A percentile compares a stretch with the other conserved stretches of the same genome.
Conservation (phyloP, 352 stramenopile species). For the Pythium periplocum region DNA sequence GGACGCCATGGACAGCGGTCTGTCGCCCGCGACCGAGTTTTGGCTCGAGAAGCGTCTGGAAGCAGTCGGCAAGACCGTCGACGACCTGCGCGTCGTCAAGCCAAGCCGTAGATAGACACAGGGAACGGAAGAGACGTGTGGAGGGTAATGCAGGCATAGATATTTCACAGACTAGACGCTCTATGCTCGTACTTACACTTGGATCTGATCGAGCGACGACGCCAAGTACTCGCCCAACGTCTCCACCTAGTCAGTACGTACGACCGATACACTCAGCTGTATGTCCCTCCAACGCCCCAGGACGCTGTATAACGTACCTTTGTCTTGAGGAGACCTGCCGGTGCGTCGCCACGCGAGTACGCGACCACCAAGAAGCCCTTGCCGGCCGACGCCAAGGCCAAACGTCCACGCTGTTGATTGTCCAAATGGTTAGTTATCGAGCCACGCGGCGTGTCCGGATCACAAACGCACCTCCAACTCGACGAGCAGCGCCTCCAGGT, state of each 20-base stretch:
- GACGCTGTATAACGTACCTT: slow-evolving; percentile 35
- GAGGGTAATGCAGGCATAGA: not conserved
- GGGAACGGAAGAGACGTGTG: not conserved
- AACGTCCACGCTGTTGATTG: slow-evolving; percentile 31
- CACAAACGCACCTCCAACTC: slow-evolving; percentile 51
- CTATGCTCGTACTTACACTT: slow-evolving; percentile 30
- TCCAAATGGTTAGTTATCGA: not conserved
- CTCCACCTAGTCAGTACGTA: slow-evolving; percentile 34
- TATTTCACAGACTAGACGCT: slow-evolving; percentile 2
- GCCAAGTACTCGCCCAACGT: slow-evolving; percentile 54
- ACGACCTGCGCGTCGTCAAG: slow-evolving; percentile 36
- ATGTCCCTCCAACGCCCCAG: not conserved
- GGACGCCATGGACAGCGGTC: slow-evolving; percentile 63
- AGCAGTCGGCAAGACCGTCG: slow-evolving; percentile 42
- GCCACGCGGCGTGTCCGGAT: not conserved
- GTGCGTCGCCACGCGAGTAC: slow-evolving; percentile 52
- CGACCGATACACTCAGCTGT: not conserved
- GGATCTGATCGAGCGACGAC: slow-evolving; percentile 62
- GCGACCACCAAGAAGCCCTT: slow-evolving; percentile 76
- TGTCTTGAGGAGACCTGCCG: slow-evolving; percentile 62
- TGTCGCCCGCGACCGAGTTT: slow-evolving; percentile 55
- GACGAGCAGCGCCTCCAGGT: slow-evolving; percentile 61
- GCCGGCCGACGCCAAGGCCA: slow-evolving; percentile 61
- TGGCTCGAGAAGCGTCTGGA: slow-evolving; percentile 73
- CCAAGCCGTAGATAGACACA: no score